Conservation (phyloP, 108 stramenopile genomes). For the Nannochloropsis salina region DNA sequence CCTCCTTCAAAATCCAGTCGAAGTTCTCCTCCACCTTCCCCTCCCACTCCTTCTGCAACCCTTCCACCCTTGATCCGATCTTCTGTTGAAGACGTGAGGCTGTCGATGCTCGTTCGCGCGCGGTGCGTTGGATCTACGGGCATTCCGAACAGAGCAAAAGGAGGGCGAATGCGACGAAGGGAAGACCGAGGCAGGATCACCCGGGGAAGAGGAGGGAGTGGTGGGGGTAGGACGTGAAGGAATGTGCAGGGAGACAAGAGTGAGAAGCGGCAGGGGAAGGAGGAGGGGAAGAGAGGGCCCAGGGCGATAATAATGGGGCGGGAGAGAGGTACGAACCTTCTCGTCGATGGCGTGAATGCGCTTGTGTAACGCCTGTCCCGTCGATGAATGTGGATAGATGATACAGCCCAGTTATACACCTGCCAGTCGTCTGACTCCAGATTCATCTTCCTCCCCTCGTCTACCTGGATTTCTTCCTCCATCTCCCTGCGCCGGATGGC, state of each 20-base stretch:
- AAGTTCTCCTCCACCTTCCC: not conserved
- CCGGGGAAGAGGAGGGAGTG: not conserved
- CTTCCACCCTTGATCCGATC: not conserved
- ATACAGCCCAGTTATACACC: not conserved
- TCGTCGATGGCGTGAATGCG: slow-evolving; percentile 1
- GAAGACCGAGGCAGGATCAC: not conserved
- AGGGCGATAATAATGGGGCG: not conserved
- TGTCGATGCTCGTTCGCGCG: not conserved
- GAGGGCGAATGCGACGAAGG: not conserved
- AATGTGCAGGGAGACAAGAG: not conserved
- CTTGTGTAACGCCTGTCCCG: not conserved
- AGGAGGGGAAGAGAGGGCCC: not conserved
- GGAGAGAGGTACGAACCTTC: not conserved
- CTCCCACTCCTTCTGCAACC: not conserved
- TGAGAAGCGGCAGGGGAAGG: not conserved
- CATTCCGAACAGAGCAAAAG: not conserved
- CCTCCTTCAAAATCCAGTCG: not conserved
- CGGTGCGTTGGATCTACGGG: not conserved
- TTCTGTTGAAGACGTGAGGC: not conserved
- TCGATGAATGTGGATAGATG: not conserved
- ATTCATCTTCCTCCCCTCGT: not conserved
- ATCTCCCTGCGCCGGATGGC: not conserved
- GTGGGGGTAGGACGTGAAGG: not conserved
- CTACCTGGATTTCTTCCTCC: not conserved
- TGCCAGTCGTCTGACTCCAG: not conserved